Conservation (phyloP, 331 rosid species). For the Quercus lobata region DNA sequence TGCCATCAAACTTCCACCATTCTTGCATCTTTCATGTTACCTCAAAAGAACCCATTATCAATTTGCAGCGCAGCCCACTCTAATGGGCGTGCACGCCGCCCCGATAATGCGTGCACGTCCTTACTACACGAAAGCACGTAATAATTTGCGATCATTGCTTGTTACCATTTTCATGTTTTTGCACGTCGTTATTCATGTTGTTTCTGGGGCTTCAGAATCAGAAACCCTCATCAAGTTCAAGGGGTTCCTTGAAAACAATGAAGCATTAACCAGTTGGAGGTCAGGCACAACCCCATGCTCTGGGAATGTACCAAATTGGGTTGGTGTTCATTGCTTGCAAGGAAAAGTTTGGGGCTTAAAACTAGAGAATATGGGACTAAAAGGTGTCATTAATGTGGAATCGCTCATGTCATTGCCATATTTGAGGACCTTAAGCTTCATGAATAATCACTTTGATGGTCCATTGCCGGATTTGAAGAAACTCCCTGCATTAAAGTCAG, state of each 20-base stretch:
- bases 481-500: constrained; percentile 37
- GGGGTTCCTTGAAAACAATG: constrained; percentile 22
- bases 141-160: background rate
- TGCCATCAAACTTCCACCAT: constrained; percentile 44
- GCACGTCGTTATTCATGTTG: background rate
- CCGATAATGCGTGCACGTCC: constrained; percentile 32
- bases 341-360: constrained; percentile 55
- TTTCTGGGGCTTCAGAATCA: constrained; percentile 28
- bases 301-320: constrained; percentile 37
- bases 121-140: constrained; percentile 37
- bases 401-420: constrained; percentile 40
- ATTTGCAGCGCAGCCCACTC: constrained; percentile 30
- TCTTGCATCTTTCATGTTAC: constrained; percentile 13
- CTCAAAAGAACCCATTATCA: constrained; percentile 9
- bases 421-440: constrained; percentile 58
- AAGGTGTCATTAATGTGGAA: constrained; percentile 48
- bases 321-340: constrained; percentile 47
- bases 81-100: constrained; percentile 60
- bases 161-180: constrained; percentile 4
- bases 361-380: constrained; percentile 67
- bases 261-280: constrained; percentile 42
- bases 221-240: constrained; percentile 62
- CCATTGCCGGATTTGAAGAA: constrained; percentile 42
- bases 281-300: constrained; percentile 36
- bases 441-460: constrained; percentile 51